phyloP scores from a whole-genome alignment of 768 basidiomycete species.

The Termitomyces titanicus region DNA sequence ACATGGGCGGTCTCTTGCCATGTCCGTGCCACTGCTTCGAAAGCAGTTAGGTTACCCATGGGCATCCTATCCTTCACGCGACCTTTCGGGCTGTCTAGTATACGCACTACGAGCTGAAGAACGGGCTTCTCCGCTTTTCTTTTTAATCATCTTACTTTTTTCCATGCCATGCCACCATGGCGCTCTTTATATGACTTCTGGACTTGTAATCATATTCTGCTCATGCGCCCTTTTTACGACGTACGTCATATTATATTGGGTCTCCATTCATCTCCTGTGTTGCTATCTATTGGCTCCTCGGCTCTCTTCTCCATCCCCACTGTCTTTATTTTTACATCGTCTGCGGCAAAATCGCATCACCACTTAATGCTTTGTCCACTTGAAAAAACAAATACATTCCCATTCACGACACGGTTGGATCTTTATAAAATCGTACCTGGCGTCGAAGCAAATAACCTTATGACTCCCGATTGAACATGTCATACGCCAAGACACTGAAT shows the following conservation, averaged over 20 bases:
- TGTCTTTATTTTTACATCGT: slow-evolving; percentile 10
- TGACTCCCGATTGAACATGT: slow-evolving; percentile 47
- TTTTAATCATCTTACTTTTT: slow-evolving; percentile 4
- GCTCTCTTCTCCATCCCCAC: slow-evolving; percentile 6
- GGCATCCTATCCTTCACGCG: background rate
- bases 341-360: slow-evolving; percentile 11
- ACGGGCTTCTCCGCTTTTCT: slow-evolving; percentile 9
- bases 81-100: background rate
- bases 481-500: slow-evolving; percentile 76
- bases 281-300: slow-evolving; percentile 33
- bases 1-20: background rate
- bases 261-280: slow-evolving; percentile 23
- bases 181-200: slow-evolving; percentile 17
- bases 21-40: slow-evolving; percentile 7
- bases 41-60: slow-evolving; percentile 6
- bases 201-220: slow-evolving; percentile 40
- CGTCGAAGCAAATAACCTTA: too few relatives aligned
- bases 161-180: slow-evolving; percentile 8
- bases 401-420: too few relatives aligned
- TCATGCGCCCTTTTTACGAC: slow-evolving; percentile 5
- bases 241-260: slow-evolving; percentile 16
- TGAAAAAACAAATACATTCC: slow-evolving; percentile 6
- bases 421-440: background rate
- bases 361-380: slow-evolving; percentile 12
- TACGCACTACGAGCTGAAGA: slow-evolving; percentile 9